Base-by-base conservation (phyloP, 2,329 filamentous ascomycete genomes). In the Aspergillus fumigatus region DNA sequence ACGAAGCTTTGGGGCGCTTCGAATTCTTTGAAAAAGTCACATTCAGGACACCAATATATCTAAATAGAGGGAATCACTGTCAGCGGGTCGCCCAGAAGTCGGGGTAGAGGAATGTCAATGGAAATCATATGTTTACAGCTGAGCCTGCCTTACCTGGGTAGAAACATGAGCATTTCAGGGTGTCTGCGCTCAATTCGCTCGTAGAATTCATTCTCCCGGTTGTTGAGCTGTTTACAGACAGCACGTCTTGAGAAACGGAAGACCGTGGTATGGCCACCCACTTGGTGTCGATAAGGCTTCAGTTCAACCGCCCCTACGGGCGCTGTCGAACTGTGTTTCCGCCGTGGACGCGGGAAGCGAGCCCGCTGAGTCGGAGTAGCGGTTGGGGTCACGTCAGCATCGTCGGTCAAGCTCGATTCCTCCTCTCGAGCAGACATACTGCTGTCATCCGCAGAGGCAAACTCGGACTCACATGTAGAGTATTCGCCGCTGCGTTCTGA, bases 171-270 rank as follows among this genome's bases (percentile, higher is more conserved):
- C 67, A 99, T 82, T 70, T 96, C 89, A 62, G 92, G 90, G 74
- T 99, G 93, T 64, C 90, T 86, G 67, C 85, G 86, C 78, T 99
- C 94, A 67, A 97, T 90, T 54, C 88, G 94, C 75, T 99, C 94
- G 74, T 99, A 99, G 71, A 99, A 99, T 75, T 96, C 91, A 74
- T 99, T 99, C 72, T 99, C 94, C 68, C 93, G 85, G 72, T 96
- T 99, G 74, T 96, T 99, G 69, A 99, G 83, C 76, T 97, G 92
- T 76, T 99, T 99, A 81, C 94, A 99, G 10, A 99, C 92, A 55
- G 94, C 94, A 66, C 92, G 85, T 63, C 91, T 87, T 19, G 94
- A 97, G 71, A 99, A 97, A 45, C 93, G 88, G 83, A 96, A 99
- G 38, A 99, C 84, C 0, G 93, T 97, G 6, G 92, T 97, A 73